Evolutionary conservation across 2,329 filamentous ascomycete species (phyloP), one percentile per base, ranked within the genome.

Genomic region (Orbilia ellipsospora): DNA sequence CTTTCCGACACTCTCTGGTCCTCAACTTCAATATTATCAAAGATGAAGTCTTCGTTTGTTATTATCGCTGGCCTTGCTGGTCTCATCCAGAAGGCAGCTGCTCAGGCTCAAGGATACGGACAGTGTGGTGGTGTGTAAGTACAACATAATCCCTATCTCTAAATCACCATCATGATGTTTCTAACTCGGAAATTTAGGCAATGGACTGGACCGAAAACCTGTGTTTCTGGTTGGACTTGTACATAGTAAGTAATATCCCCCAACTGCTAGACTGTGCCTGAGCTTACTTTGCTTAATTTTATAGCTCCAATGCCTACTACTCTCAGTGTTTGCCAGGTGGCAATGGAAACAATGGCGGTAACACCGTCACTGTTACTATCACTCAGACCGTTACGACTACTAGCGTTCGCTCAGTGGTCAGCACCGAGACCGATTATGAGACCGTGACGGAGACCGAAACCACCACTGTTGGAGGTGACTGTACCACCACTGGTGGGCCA

Each of bases 251-350:
- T 67, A 45, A 69, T 36, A 8, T n/a, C 8, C 45, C 45, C 2
- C 45, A 16, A 51, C 1, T 4, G 4, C 23, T 2, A 23, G 23
- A 23, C 4, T 4, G 23, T 23, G 23, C 23, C 4, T 23, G 13
- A 2, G 40, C 40, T 44, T 2, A 44, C 5, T 44, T n/a, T 12
- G 40, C 5, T 12, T n/a, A 2, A 51, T 20, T 52, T 48, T n/a
- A 28, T 23, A 73, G 69, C 72, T 75, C 72, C 59, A 75, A 75
- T 36, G 59, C 72, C 3, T 75, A 75, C 72, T 75, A 75, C 64
- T 75, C 72, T 51, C 72, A 75, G 48, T 75, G 72, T 31, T 65
- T 75, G 72, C 72, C 64, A 45, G 64, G 64, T 48, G 64, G 72
- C 12, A 75, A 69, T 20, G 42, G 56, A 4, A 18, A 18, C 15